Conservation (phyloP, 1,284 basidiomycete species). For the Termitomyces sp. region DNA sequence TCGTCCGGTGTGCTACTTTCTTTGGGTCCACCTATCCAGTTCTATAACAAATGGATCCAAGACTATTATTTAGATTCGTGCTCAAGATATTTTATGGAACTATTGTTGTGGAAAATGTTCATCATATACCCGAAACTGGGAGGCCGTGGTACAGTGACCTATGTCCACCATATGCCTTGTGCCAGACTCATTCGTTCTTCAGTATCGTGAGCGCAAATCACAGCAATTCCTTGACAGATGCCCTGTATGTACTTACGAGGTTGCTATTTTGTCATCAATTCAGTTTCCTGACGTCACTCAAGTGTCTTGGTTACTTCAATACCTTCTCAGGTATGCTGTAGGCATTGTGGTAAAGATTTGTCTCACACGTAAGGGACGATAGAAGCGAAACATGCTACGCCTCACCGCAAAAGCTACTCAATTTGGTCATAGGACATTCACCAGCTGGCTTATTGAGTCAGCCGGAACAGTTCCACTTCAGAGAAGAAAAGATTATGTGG, state of each 20-base stretch:
- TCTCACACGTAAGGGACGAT: background rate
- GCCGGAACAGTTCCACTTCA: slow-evolving; percentile 80
- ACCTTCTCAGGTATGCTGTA: slow-evolving; percentile 50
- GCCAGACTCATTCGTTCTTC: slow-evolving; percentile 6
- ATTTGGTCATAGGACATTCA: slow-evolving; percentile 77
- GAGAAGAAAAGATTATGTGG: slow-evolving; percentile 62
- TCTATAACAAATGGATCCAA: slow-evolving; percentile 21
- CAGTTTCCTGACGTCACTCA: slow-evolving; percentile 7
- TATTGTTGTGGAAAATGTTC: slow-evolving; percentile 78
- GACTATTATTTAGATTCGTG: slow-evolving; percentile 69
- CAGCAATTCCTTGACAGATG: slow-evolving; percentile 81
- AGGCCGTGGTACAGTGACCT: slow-evolving; percentile 56
- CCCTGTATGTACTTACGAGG: slow-evolving; percentile 56
- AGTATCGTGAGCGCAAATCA: slow-evolving; percentile 73
- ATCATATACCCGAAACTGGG: slow-evolving; percentile 66
- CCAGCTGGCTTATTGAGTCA: slow-evolving; percentile 83
- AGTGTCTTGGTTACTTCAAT: slow-evolving; percentile 70
- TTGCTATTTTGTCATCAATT: slow-evolving; percentile 4
- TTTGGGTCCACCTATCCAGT: background rate
- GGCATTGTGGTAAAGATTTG: background rate
- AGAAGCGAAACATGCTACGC: slow-evolving; percentile 73
- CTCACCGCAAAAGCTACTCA: slow-evolving; percentile 83
- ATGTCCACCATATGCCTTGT: background rate
- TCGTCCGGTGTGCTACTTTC: slow-evolving; percentile 48
- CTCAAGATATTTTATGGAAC: slow-evolving; percentile 85